Evolutionary conservation across 345 rosid species (phyloP).

Genomic region (Lumnitzera racemosa): DNA sequence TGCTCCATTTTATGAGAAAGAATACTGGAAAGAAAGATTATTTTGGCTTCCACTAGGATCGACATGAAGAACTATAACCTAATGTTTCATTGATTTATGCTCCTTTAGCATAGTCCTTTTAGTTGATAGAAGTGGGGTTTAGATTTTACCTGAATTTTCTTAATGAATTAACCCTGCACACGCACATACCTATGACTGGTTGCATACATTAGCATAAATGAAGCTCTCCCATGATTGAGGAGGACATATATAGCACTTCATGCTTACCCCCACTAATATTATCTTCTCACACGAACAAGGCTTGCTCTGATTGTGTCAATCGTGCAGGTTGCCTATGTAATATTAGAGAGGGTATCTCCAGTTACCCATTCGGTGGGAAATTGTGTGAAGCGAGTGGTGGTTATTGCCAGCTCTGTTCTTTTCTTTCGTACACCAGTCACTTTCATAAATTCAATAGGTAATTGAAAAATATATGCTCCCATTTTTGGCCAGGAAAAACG

Average conservation of each 20-base stretch:
- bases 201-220: no score
- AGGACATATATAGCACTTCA: neutral
- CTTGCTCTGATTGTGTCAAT: neutral
- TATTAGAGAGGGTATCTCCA: conserved; percentile 91
- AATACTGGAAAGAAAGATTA: no score
- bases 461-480: neutral
- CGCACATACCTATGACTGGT: no score
- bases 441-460: conserved; percentile 80
- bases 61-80: no score
- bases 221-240: no score
- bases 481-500: neutral
- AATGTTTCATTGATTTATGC: neutral
- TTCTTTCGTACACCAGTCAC: conserved; percentile 86
- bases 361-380: conserved; percentile 98
- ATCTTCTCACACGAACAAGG: neutral
- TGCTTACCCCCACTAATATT: neutral
- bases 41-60: no score
- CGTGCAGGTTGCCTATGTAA: conserved; percentile 91
- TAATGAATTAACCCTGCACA: no score
- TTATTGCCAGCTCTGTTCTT: conserved; percentile 95
- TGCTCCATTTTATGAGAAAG: no score
- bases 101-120: neutral
- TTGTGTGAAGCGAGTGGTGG: conserved; percentile 98
- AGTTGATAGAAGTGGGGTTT: neutral
- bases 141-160: no score